phyloP scores from a whole-genome alignment of 1,284 basidiomycete genomes.

The Rugosomyces carneus region DNA sequence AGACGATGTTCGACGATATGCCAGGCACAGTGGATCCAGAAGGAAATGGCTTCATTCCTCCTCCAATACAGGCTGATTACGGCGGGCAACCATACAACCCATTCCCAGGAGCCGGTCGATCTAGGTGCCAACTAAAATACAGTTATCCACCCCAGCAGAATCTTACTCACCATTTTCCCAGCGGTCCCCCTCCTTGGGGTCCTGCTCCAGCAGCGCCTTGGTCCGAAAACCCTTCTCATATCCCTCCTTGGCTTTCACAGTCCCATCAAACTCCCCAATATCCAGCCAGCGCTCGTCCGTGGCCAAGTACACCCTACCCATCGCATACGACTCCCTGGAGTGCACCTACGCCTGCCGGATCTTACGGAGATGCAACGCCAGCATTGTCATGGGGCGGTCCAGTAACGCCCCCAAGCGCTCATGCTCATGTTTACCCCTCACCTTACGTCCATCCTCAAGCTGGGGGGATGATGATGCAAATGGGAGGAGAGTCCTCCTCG shows the following conservation, averaged over 20 bases:
- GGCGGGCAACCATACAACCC: conserved; percentile 11
- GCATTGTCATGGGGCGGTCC: conserved; percentile 8
- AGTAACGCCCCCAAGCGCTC: conserved; percentile 9
- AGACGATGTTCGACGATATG: conserved; percentile 9
- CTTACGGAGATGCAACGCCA: conserved; percentile 9
- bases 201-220: background rate
- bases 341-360: conserved; percentile 2
- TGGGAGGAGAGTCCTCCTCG: background rate
- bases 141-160: no score
- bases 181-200: conserved; percentile 2
- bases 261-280: conserved; percentile 1
- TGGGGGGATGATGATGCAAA: no score
- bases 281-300: conserved; percentile 4
- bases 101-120: conserved; percentile 10
- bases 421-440: background rate
- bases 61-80: conserved; percentile 7
- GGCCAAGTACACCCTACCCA: conserved; percentile 1
- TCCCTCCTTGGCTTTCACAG: conserved; percentile 3
- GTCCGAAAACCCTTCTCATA: background rate
- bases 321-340: conserved; percentile 5
- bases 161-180: background rate
- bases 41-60: conserved; percentile 9
- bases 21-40: conserved; percentile 2
- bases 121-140: conserved; percentile 9
- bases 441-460: conserved; percentile 3